Evolutionary conservation across 148 eudicot genomes (phyloP), one percentile per base, ranked within the genome.

Genomic region (Persicaria tinctoria): DNA sequence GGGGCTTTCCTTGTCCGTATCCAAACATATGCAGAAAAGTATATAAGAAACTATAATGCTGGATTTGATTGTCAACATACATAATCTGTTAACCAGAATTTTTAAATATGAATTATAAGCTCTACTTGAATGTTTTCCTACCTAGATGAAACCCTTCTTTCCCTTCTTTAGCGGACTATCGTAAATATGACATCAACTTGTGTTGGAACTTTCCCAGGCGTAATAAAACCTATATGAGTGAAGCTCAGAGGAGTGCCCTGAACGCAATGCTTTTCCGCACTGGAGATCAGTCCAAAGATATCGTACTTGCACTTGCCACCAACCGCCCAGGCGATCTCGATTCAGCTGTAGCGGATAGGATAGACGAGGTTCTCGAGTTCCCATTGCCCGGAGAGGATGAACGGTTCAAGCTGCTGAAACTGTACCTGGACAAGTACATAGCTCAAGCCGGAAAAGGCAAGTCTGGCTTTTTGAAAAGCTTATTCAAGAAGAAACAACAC

Each of bases 291-390:
- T 96, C 99, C 14, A 96, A 92, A 84, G 99, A 96, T 76, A 90
- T 96, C 62, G 99, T 95, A 57, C 94, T 95, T 14, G 97, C 97
- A 47, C 91, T 92, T 11, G 99, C 99, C 14, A 96, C 99, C 7
- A 96, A 96, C 80, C 93, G 99, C 7, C 99, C 99, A 0, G 97
- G 97, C 10, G 99, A 96, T 84, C 97, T 96, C 57, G 99, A 96
- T 83, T 96, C 97, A 63, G 99, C 99, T 13, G 97, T 96, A 46
- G 83, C 97, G 6, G 97, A 96, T 64, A 97, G 99, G 76, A 92
- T 95, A 38, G 99, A 96, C 79, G 99, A 96, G 81, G 94, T 92
- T 56, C 85, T 96, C 8, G 99, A 96, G 79, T 96, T 96, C 75
- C 97, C 99, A 47, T 77, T 96, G 54, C 99, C 99, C 2, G 99